These are phyloP conservation scores for Coemansia sp. DNA, from an alignment of 192 early-diverging fungal genomes.

Conservation along the genomic window DNA sequence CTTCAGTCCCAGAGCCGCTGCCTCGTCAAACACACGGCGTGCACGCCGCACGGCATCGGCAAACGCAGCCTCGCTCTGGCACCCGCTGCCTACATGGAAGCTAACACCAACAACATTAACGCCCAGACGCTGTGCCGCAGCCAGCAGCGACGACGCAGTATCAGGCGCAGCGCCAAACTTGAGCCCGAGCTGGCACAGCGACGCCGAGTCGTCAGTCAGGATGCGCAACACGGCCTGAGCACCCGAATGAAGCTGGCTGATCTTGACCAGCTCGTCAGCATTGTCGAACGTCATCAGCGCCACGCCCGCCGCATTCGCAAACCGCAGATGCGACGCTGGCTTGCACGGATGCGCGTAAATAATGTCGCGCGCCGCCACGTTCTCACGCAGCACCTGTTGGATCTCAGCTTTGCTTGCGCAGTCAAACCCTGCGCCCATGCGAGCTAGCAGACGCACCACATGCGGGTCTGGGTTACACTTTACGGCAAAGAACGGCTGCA, in stretches of 20 bases:
- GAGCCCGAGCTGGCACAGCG: slow-evolving; percentile 86
- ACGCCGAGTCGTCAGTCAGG: slow-evolving; percentile 90
- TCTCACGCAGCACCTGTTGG: slow-evolving; percentile 67
- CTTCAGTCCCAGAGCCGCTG: slow-evolving; percentile 69
- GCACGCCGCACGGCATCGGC: slow-evolving; percentile 85
- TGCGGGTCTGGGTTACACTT: slow-evolving; percentile 95
- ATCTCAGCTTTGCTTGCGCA: slow-evolving; percentile 97
- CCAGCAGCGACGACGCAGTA: slow-evolving; percentile 65
- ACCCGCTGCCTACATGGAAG: slow-evolving; percentile 98
- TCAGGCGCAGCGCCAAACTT: slow-evolving; percentile 94
- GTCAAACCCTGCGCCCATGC: slow-evolving; percentile 90
- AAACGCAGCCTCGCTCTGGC: slow-evolving; percentile 86
- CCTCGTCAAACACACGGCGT: slow-evolving; percentile 86
- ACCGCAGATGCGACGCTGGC: slow-evolving; percentile 90
- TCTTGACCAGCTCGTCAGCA: slow-evolving; percentile 94
- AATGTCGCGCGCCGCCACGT: slow-evolving; percentile 64
- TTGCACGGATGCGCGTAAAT: slow-evolving; percentile 99
- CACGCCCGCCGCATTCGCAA: slow-evolving; percentile 72
- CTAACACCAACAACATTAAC: slow-evolving; percentile 88
- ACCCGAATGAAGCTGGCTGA: slow-evolving; percentile 75
- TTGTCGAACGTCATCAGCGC: slow-evolving; percentile 99
- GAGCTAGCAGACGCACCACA: slow-evolving; percentile 77
- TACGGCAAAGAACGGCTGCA: slow-evolving; percentile 96
- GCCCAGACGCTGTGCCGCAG: slow-evolving; percentile 72
- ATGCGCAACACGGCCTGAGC: slow-evolving; percentile 93